Base-by-base conservation (phyloP, 371 early-diverging fungal species). In the Capniomyces stellatus region DNA sequence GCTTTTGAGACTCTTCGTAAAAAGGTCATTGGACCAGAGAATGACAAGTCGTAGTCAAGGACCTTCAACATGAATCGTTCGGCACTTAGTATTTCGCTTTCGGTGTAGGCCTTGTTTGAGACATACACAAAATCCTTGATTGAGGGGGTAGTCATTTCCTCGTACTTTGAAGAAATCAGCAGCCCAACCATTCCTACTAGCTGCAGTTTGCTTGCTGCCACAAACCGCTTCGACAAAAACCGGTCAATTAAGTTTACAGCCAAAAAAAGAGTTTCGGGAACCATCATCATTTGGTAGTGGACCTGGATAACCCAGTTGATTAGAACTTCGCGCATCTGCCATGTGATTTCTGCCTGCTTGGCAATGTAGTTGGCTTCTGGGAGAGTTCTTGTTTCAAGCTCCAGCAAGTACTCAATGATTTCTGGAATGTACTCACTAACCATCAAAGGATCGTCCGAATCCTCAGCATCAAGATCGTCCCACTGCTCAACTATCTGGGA, bases 171-270 rank as follows among this genome's bases (percentile, higher is more conserved):
- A 0, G 99, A 95, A 54, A 98, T 79, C 58, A 93, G 86, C 55
- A 98, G 62, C 0, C 91, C 78, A 0, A 95, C 83, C 41, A 95
- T 74, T 1, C 98, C 99, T n/a, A 98, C 94, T 13, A 98, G 75
- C 64, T 99, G 98, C 13, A 98, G 78, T 62, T 95, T 97, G 8
- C 51, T 22, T 27, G 89, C 59, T 0, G 86, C 79, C 1, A 96
- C 88, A 1, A 76, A 72, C 29, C 92, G 84, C 43, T 65, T 59
- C 23, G 92, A 87, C 22, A 99, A 77, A 71, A 98, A 97, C 18
- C 98, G 82, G 63, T 99, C 99, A 46, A 98, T 79, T 42, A 98
- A 74, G 72, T 95, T 94, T 52, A 98, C 85, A 22, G 94, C 72
- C 54, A 98, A 64, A 63, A 83, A 97, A 8, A 99, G 74, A 0